Percentiles rank a stretch among this genome's conserved stretches.
Conservation (phyloP, 2,329 filamentous ascomycete genomes). For the Diaporthe helianthi region DNA sequence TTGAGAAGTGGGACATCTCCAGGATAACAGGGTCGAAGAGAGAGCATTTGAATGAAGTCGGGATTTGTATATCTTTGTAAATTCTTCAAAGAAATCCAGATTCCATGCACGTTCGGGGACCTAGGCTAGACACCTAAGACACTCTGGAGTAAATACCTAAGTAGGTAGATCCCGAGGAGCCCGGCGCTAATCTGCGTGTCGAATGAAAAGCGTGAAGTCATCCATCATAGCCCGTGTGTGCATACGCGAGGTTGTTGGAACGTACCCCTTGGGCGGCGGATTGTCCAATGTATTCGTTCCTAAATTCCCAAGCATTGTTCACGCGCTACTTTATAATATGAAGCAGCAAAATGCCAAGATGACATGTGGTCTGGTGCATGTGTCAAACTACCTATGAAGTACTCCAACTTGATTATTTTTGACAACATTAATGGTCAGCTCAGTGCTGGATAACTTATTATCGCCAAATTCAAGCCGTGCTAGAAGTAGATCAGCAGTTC, state of each 20-base stretch:
- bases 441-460: not conserved
- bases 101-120: not conserved
- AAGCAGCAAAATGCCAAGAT: not conserved
- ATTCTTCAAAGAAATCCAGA: not conserved
- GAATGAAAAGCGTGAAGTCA: not conserved
- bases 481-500: too few species aligned
- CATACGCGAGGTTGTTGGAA: not conserved
- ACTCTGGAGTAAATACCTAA: not conserved
- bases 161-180: not conserved
- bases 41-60: too few species aligned
- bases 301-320: not conserved
- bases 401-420: not conserved
- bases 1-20: too few species aligned
- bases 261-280: not conserved
- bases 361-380: too few species aligned
- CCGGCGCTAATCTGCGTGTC: not conserved
- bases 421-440: not conserved
- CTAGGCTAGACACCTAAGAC: not conserved
- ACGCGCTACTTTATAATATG: not conserved
- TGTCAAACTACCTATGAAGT: too few species aligned
- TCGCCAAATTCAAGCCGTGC: not conserved
- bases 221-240: not conserved
- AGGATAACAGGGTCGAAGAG: not conserved
- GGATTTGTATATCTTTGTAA: too few species aligned
- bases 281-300: too few species aligned